Evolutionary conservation across 2,329 filamentous ascomycete species (phyloP).

Genomic region (Apiospora rasikravindrae): DNA sequence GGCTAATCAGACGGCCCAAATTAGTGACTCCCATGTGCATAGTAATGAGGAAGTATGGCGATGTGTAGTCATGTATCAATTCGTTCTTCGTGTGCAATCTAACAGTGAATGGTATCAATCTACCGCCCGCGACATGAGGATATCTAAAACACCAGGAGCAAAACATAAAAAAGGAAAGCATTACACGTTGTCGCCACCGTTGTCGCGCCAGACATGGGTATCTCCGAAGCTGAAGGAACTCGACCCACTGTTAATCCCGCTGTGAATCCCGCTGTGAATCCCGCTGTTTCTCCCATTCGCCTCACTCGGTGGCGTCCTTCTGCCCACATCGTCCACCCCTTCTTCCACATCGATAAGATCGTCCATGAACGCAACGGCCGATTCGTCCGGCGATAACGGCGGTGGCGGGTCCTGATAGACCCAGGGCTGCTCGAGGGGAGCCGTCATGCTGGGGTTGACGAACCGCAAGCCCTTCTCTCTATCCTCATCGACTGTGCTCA

Average conservation of each 20-base stretch:
- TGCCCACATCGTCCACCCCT: not conserved
- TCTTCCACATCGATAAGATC: slow-evolving; percentile 10
- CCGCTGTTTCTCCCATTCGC: slow-evolving; percentile 19
- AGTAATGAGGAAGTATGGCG: not conserved
- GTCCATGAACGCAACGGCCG: not conserved
- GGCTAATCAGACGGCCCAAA: no score
- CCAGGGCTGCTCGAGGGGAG: slow-evolving; percentile 74
- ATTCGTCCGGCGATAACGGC: slow-evolving; percentile 25
- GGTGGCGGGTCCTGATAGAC: slow-evolving; percentile 64
- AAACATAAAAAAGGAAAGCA: slow-evolving; percentile 3
- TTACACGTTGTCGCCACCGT: slow-evolving; percentile 33
- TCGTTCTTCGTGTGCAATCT: slow-evolving; percentile 11
- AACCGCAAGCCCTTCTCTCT: slow-evolving; percentile 73
- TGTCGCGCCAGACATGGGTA: slow-evolving; percentile 37
- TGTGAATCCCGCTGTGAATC: slow-evolving; percentile 33
- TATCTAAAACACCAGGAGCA: not conserved
- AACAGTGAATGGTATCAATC: slow-evolving; percentile 12
- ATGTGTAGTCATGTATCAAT: slow-evolving; percentile 3
- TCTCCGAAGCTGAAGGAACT: slow-evolving; percentile 38
- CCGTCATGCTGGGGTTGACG: slow-evolving; percentile 76
- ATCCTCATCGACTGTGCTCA: slow-evolving; percentile 74
- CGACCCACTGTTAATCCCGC: slow-evolving; percentile 33
- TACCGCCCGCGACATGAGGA: slow-evolving; percentile 14
- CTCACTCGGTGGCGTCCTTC: not conserved
- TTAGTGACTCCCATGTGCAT: not conserved